A percentile compares a stretch with the other conserved stretches of the same genome.
Evolutionary conservation across 768 basidiomycete genomes (phyloP).

Genomic region (Coprinellus aureogranulatus): DNA sequence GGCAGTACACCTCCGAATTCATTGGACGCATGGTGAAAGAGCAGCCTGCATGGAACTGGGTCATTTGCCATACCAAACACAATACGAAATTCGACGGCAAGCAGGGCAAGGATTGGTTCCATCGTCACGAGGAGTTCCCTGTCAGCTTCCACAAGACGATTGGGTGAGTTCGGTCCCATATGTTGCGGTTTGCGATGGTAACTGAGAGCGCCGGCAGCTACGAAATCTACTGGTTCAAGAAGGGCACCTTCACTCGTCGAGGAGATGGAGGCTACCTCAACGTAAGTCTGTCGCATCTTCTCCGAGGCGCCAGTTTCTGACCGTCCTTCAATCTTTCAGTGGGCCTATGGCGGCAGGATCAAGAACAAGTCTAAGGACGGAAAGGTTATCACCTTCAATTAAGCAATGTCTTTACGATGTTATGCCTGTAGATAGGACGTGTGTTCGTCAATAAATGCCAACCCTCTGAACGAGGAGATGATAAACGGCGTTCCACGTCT

Average conservation of each 20-base stretch:
- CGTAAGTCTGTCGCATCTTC: conserved; percentile 13
- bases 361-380: neutral
- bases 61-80: conserved; percentile 10
- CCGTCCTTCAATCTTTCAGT: conserved; percentile 5
- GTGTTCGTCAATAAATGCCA: too few species aligned
- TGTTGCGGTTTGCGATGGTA: neutral
- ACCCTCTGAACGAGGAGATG: too few species aligned
- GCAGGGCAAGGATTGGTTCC: conserved; percentile 9
- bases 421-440: too few species aligned
- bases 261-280: conserved; percentile 25
- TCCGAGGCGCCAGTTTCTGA: neutral
- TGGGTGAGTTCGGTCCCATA: conserved; percentile 15
- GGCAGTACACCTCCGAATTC: neutral
- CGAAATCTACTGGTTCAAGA: conserved; percentile 22
- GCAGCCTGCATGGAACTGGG: conserved; percentile 17
- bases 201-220: conserved; percentile 8
- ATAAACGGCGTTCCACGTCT: too few species aligned
- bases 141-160: conserved; percentile 14
- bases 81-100: conserved; percentile 5
- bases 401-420: too few species aligned
- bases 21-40: conserved; percentile 4
- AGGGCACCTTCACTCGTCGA: conserved; percentile 15
- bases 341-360: conserved; percentile 14
- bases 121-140: conserved; percentile 8
- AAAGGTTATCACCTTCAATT: neutral